Evolutionary conservation across 352 stramenopile genomes (phyloP), one percentile per base, ranked within the genome.

Genomic region (Phytophthora rubi): DNA sequence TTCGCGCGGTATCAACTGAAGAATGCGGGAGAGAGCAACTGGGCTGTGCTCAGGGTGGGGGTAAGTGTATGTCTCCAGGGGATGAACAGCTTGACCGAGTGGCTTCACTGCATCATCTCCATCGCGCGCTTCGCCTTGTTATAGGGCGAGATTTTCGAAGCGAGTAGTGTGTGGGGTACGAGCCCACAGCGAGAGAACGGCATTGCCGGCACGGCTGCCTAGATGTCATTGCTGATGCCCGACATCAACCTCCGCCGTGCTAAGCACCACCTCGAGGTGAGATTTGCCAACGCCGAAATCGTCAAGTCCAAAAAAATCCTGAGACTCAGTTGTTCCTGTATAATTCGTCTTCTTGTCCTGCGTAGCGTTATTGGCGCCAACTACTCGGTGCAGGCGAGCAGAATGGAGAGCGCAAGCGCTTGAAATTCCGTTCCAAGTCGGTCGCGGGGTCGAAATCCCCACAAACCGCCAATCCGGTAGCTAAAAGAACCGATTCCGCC

Each of bases 221-320:
- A 63, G 48, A 91, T 90, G 81, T 60, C 81, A 53, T 57, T 90
- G 56, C 66, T 89, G 53, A 89, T 91, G 81, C 82, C 82, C 28
- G 82, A 91, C 65, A 87, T 90, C 55, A 86, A 88, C 30, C 78
- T 94, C 33, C 84, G 84, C 8, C 84, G 80, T 10, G 84, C 76
- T 21, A 85, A 86, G n/a, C 74, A 68, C 53, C 75, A 75, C 56
- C 68, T 91, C 26, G 76, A 91, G 73, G 86, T 91, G 76, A 91
- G 73, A 84, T 91, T 56, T 37, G 75, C 71, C 15, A 12, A 6
- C 37, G 37, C 1, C 4, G 37, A 44, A 30, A 44, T 44, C 6
- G 2, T n/a, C 12, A n/a, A n/a, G 12, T 30, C 28, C 28, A 30
- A 6, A 8, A 18, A 26, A 44, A 3, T 37, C 21, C 16, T 6